Base-by-base conservation (phyloP, 495 filamentous ascomycete genomes). In the Penicillium arizonense region DNA sequence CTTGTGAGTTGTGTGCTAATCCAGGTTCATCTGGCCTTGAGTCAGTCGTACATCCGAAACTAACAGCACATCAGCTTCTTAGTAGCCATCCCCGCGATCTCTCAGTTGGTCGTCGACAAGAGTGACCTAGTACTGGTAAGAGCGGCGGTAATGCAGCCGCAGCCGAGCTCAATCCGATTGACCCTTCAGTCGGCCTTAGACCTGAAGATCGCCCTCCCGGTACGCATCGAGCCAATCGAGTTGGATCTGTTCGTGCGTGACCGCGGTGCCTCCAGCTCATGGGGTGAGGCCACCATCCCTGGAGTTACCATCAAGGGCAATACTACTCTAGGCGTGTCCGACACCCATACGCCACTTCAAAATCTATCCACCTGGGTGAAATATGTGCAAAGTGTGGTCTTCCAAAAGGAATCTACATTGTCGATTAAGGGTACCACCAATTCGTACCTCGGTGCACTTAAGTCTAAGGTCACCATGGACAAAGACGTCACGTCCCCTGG, bases 71-170 rank as follows among this genome's bases (percentile, higher is more conserved):
- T 18, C 18, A 77, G 75, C 53, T 77, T 77, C 64, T 51, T 73
- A 3, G 55, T 74, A 44, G 58, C 65, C 35, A 69, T 77, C 20
- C 75, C 75, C 3, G 72, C 71, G 42, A 64, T 77, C 44, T 71
- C 75, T 0, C 75, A 76, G 47, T 50, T 67, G 23, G 65, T 77
- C 36, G 67, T 76, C 26, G 59, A 72, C 56, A 67, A 68, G 35
- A 72, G 69, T 3, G 39, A 54, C 11, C 66, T 77, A 10, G 62
- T 75, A 1, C 64, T 77, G 12, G 64, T 67, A 49, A 60, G 61
- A 20, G 71, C 70, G 0, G 53, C 59, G 2, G 61, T 77, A 16
- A 56, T 71, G 33, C 54, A 71, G n/a, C 68, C 71, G 2, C 61
- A 58, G 11, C 64, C 66, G 6, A 59, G 72, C 26, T 65, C 62